Evolutionary conservation across 2,329 filamentous ascomycete species (phyloP), one percentile per base, ranked within the genome.

Genomic region (Fusarium domesticum): DNA sequence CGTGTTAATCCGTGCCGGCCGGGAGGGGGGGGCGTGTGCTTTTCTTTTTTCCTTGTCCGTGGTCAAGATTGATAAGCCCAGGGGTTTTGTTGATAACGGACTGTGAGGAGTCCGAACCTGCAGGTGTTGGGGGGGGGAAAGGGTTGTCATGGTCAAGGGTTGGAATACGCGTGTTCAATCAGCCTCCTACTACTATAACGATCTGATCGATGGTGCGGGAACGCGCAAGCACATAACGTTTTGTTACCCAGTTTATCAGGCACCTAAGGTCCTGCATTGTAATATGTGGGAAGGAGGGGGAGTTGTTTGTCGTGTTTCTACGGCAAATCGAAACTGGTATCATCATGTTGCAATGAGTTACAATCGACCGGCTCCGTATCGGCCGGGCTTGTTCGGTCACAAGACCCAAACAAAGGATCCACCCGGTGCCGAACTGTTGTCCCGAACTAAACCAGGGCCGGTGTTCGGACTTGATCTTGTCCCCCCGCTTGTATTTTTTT

Each of bases 401-500:
- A 50, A 36, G 54, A 56, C 45, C 41, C 51, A 18, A 37, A 12
- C 8, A 28, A 5, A 37, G 19, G 42, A 30, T 39, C 47, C 49
- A 51, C 48, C 25, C 20, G 47, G 47, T 58, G 57, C 57, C 45
- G 62, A 59, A 63, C 57, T 52, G 35, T 8, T 31, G 36, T 43
- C 37, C 53, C 53, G 50, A 54, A 18, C 32, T 28, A 16, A 44
- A 34, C 50, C 44, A n/a, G 50, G 45, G 31, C 53, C 53, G 47
- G 37, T 47, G 48, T 53, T 56, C 53, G 45, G 53, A 50, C 46
- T 36, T n/a, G 8, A 6, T 17, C 18, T 20, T n/a, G n/a, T n/a
- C n/a, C n/a, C n/a, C n/a, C n/a, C n/a, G n/a, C n/a, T n/a, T n/a
- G n/a, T n/a, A n/a, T n/a, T n/a, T n/a, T n/a, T 33, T 4, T 18